Evolutionary conservation across 352 stramenopile genomes (phyloP).

Genomic region (Phytophthora vignae): DNA sequence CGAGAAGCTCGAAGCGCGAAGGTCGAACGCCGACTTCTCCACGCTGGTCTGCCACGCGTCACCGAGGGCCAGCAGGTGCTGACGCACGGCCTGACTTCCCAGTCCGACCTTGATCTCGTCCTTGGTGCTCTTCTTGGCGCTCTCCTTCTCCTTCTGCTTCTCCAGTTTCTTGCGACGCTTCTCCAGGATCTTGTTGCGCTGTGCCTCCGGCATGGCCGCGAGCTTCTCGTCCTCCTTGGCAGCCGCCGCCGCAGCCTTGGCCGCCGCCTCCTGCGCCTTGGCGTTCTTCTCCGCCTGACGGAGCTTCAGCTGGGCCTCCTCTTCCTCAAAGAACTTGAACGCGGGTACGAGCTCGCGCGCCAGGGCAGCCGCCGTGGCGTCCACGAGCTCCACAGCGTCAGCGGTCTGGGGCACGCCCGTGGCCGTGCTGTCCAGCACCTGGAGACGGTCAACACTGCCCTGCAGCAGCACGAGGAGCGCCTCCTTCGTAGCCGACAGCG

Average conservation of each 20-base stretch:
- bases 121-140: constrained; percentile 68
- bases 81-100: constrained; percentile 69
- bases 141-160: constrained; percentile 87
- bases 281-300: constrained; percentile 63
- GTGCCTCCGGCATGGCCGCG: constrained; percentile 75
- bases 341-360: constrained; percentile 56
- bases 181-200: constrained; percentile 80
- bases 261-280: constrained; percentile 70
- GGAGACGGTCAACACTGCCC: constrained; percentile 64
- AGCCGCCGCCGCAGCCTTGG: constrained; percentile 73
- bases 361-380: constrained; percentile 49
- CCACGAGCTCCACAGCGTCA: constrained; percentile 62
- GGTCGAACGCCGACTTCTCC: constrained; percentile 61
- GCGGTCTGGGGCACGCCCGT: constrained; percentile 25
- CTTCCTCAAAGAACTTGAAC: constrained; percentile 64
- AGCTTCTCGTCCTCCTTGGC: constrained; percentile 89
- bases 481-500: constrained; percentile 61
- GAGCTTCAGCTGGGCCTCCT: constrained; percentile 67
- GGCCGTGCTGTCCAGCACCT: constrained; percentile 28
- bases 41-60: constrained; percentile 42
- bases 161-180: constrained; percentile 87
- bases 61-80: constrained; percentile 45
- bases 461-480: constrained; percentile 64
- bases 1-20: constrained; percentile 52
- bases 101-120: constrained; percentile 75